A percentile compares a stretch with the other conserved stretches of the same genome.
These are phyloP conservation scores for Trebouxia sp. DNA, from an alignment of 139 green algal genomes.

Conservation along the genomic window DNA sequence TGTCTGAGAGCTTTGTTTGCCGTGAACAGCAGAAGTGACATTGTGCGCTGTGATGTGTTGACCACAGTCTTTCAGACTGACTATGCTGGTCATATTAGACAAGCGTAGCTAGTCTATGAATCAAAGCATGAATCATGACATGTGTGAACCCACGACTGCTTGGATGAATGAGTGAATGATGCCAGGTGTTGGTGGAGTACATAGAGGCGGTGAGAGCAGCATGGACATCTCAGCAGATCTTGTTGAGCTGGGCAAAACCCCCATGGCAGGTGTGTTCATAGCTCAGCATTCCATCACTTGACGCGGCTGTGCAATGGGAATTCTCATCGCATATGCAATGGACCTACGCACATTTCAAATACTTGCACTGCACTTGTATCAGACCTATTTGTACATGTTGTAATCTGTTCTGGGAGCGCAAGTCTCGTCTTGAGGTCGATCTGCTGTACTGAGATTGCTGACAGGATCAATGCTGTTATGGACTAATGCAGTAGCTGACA, in stretches of 20 bases:
- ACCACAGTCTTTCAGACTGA: neutral
- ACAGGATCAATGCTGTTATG: too few relatives aligned
- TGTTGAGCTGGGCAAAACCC: constrained; percentile 84
- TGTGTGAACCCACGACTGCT: neutral
- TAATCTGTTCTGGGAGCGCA: too few relatives aligned
- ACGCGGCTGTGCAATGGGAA: too few relatives aligned
- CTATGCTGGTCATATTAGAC: neutral
- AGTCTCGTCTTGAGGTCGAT: too few relatives aligned
- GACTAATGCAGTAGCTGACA: too few relatives aligned
- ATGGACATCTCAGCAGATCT: constrained; percentile 94
- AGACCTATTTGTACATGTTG: too few relatives aligned
- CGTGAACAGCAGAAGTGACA: neutral
- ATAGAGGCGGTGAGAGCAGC: constrained; percentile 77
- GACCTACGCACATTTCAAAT: too few relatives aligned
- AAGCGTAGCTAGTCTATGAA: neutral
- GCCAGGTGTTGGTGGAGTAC: constrained; percentile 78
- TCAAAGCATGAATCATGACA: neutral
- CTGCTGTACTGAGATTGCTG: too few relatives aligned
- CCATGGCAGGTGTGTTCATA: constrained; percentile 55
- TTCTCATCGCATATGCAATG: too few relatives aligned
- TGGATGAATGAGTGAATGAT: neutral
- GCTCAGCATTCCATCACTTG: neutral
- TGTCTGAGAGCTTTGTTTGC: too few relatives aligned
- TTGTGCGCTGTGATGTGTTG: neutral
- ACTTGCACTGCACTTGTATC: too few relatives aligned